A percentile compares a stretch with the other conserved stretches of the same genome.
Evolutionary conservation across 1,284 basidiomycete species (phyloP).

Genomic region (Rhizopogon hawkerae): DNA sequence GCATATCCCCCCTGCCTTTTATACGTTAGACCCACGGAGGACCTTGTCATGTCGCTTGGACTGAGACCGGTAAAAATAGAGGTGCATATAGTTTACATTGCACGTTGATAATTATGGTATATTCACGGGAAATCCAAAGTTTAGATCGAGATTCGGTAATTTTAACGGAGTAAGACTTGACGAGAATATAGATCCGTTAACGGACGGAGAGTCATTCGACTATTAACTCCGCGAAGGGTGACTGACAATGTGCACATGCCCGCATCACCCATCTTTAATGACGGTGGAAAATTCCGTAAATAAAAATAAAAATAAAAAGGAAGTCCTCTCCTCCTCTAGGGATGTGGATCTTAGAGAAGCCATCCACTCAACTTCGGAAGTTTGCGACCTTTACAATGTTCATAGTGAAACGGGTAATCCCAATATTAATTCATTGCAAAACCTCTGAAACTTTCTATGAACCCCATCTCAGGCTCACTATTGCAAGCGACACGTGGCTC

Average conservation of each 20-base stretch:
- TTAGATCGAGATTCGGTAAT: constrained; percentile 26
- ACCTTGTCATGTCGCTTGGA: constrained; percentile 19
- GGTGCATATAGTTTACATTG: constrained; percentile 25
- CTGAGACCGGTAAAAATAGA: constrained; percentile 25
- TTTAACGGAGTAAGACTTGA: constrained; percentile 21
- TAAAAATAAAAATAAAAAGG: constrained; percentile 15
- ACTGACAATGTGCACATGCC: constrained; percentile 7
- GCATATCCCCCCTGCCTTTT: constrained; percentile 31
- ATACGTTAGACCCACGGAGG: constrained; percentile 24
- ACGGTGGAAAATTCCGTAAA: constrained; percentile 5
- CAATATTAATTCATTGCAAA: no score
- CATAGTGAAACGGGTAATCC: no score
- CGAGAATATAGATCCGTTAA: constrained; percentile 28
- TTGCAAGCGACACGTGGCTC: constrained; percentile 17
- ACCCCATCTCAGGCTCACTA: constrained; percentile 14
- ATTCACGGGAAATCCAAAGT: constrained; percentile 27
- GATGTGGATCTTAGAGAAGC: not conserved
- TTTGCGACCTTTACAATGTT: constrained; percentile 5
- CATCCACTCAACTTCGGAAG: not conserved
- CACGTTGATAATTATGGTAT: constrained; percentile 18
- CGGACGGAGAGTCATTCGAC: constrained; percentile 15
- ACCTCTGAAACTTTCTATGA: constrained; percentile 3
- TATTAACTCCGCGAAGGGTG: constrained; percentile 8
- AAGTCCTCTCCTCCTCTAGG: not conserved
- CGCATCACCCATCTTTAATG: not conserved